Percentiles rank a stretch among this genome's conserved stretches.
Conservation (phyloP, 768 basidiomycete species). For the Russula sp. region DNA sequence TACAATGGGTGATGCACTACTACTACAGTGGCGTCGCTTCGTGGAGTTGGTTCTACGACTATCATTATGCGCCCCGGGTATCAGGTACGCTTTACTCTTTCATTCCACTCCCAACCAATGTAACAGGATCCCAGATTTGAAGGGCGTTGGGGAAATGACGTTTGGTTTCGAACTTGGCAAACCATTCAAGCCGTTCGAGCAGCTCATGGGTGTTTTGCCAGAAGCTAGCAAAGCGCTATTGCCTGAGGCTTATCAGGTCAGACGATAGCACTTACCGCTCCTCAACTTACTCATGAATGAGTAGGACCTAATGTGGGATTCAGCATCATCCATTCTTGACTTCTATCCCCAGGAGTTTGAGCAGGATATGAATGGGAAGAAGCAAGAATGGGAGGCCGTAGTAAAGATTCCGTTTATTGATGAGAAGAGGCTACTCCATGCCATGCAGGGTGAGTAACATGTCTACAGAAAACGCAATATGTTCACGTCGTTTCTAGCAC, state of each 20-base stretch:
- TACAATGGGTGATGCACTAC: conserved; percentile 99
- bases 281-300: conserved; percentile 6
- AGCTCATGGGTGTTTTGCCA: conserved; percentile 96
- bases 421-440: conserved; percentile 61
- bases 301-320: conserved; percentile 84
- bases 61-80: conserved; percentile 95
- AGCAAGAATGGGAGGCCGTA: conserved; percentile 97
- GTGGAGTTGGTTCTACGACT: conserved; percentile 99
- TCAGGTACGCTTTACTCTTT: conserved; percentile 52
- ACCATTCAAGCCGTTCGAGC: conserved; percentile 91
- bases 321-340: conserved; percentile 81
- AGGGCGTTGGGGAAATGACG: conserved; percentile 61
- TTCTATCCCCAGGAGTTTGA: conserved; percentile 94
- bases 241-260: conserved; percentile 76
- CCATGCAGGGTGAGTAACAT: conserved; percentile 65
- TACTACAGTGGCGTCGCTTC: conserved; percentile 96
- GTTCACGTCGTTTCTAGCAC: conserved; percentile 38
- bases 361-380: conserved; percentile 95
- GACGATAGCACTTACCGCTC: conserved; percentile 21
- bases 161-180: conserved; percentile 82
- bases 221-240: conserved; percentile 85
- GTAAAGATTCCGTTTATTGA: conserved; percentile 99
- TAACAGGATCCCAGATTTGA: conserved; percentile 39
- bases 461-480: not conserved
- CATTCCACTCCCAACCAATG: conserved; percentile 16